Conservation (phyloP, 352 stramenopile genomes). For the Peronospora farinosa region DNA sequence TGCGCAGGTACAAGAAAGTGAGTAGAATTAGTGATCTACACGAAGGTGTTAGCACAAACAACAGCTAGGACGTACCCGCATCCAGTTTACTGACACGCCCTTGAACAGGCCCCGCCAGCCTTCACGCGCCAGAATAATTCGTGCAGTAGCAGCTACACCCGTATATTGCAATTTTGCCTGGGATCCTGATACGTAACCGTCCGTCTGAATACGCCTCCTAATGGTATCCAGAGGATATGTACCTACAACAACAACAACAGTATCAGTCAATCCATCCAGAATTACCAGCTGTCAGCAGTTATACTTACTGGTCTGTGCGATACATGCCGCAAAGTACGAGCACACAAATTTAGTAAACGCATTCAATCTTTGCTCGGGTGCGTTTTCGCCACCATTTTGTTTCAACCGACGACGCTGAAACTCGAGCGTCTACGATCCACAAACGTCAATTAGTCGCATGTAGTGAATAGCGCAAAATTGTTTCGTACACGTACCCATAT, state of each 20-base stretch:
- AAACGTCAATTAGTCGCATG: background rate
- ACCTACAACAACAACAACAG: slow-evolving; percentile 25
- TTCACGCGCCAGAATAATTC: slow-evolving; percentile 68
- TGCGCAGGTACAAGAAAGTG: slow-evolving; percentile 18
- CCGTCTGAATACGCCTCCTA: slow-evolving; percentile 73
- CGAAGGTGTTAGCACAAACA: background rate
- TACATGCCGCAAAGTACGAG: slow-evolving; percentile 78
- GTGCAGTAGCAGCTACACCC: slow-evolving; percentile 53
- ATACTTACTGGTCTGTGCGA: slow-evolving; percentile 65
- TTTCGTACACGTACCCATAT: slow-evolving; percentile 39
- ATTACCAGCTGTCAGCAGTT: background rate
- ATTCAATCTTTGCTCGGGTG: slow-evolving; percentile 36
- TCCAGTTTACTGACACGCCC: slow-evolving; percentile 82
- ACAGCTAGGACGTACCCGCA: slow-evolving; percentile 50
- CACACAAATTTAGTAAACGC: slow-evolving; percentile 79
- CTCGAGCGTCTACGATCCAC: slow-evolving; percentile 34
- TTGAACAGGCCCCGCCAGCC: slow-evolving; percentile 83
- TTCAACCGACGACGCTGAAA: slow-evolving; percentile 36
- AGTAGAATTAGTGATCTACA: background rate
- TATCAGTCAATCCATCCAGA: background rate
- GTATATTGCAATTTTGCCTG: slow-evolving; percentile 52
- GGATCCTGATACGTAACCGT: slow-evolving; percentile 61
- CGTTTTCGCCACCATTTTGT: slow-evolving; percentile 21
- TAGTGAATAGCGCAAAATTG: background rate
- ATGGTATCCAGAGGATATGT: slow-evolving; percentile 86